phyloP scores from a whole-genome alignment of 1,284 basidiomycete species.

The Ustilago bromivora region DNA sequence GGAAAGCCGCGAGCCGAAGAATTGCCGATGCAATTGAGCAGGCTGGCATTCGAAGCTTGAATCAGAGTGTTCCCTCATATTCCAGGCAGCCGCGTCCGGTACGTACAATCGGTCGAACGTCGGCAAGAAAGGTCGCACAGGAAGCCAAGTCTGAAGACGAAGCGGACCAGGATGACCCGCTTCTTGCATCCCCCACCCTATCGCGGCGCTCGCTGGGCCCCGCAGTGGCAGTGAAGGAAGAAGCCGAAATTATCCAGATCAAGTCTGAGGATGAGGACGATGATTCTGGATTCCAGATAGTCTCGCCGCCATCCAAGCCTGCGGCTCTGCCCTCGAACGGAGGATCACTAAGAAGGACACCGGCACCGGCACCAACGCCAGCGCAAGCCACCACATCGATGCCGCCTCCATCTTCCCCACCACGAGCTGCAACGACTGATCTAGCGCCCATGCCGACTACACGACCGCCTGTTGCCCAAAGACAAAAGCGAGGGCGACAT shows the following conservation, averaged over 20 bases:
- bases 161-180: conserved; percentile 8
- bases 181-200: conserved; percentile 28
- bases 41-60: conserved; percentile 29
- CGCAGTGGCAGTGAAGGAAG: conserved; percentile 14
- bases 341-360: not conserved
- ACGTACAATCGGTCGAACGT: not conserved
- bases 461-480: conserved; percentile 18
- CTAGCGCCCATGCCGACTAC: conserved; percentile 6
- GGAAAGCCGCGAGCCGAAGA: conserved; percentile 38
- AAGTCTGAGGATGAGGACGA: conserved; percentile 53
- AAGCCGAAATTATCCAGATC: conserved; percentile 44
- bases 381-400: not conserved
- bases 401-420: conserved; percentile 12
- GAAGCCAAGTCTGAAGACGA: conserved; percentile 19
- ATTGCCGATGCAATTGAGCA: conserved; percentile 42
- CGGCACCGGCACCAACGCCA: not conserved
- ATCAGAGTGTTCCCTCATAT: not conserved
- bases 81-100: not conserved
- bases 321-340: not conserved
- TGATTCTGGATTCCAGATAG: conserved; percentile 33
- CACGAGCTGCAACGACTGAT: conserved; percentile 15
- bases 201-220: conserved; percentile 6
- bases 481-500: conserved; percentile 23
- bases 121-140: not conserved
- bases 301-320: conserved; percentile 16